Evolutionary conservation across 2,329 filamentous ascomycete genomes (phyloP).

Genomic region (Lachnellula subtilissima): DNA sequence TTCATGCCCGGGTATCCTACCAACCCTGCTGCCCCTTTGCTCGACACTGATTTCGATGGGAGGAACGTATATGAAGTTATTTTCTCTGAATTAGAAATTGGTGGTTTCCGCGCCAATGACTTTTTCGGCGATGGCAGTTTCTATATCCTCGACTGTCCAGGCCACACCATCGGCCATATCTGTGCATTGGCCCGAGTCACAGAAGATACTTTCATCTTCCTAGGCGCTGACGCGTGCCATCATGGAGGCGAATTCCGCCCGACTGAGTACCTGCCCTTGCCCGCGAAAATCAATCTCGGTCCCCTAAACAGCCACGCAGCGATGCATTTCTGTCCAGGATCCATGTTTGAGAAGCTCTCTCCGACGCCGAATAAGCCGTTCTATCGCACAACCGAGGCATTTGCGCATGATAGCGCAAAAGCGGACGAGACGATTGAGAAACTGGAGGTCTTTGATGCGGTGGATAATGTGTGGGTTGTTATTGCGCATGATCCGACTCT

Average conservation of each 20-base stretch:
- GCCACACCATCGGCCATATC: slow-evolving; percentile 46
- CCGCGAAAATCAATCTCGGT: neutral
- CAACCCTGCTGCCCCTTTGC: slow-evolving; percentile 32
- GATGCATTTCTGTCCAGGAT: neutral
- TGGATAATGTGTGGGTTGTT: slow-evolving; percentile 38
- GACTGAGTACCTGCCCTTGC: slow-evolving; percentile 62
- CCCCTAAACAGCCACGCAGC: neutral
- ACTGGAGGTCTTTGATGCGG: slow-evolving; percentile 40
- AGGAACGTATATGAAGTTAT: slow-evolving; percentile 1
- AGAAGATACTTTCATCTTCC: slow-evolving; percentile 39
- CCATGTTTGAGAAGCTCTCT: slow-evolving; percentile 3
- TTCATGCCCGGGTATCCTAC: slow-evolving; percentile 44
- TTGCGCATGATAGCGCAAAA: slow-evolving; percentile 2
- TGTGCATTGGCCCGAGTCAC: slow-evolving; percentile 43
- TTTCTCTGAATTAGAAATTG: slow-evolving; percentile 33
- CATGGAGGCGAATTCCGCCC: slow-evolving; percentile 6
- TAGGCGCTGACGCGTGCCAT: slow-evolving; percentile 45
- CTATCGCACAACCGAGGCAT: neutral
- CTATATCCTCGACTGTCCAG: slow-evolving; percentile 37
- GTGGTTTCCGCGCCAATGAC: slow-evolving; percentile 42
- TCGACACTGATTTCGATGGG: slow-evolving; percentile 32
- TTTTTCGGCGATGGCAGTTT: slow-evolving; percentile 52
- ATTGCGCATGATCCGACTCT: slow-evolving; percentile 43
- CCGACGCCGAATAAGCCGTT: neutral
- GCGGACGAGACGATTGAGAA: slow-evolving; percentile 36